Percentiles rank a stretch among this genome's conserved stretches.
Conservation (phyloP, 192 early-diverging fungal species). For the Coemansia sp. region DNA sequence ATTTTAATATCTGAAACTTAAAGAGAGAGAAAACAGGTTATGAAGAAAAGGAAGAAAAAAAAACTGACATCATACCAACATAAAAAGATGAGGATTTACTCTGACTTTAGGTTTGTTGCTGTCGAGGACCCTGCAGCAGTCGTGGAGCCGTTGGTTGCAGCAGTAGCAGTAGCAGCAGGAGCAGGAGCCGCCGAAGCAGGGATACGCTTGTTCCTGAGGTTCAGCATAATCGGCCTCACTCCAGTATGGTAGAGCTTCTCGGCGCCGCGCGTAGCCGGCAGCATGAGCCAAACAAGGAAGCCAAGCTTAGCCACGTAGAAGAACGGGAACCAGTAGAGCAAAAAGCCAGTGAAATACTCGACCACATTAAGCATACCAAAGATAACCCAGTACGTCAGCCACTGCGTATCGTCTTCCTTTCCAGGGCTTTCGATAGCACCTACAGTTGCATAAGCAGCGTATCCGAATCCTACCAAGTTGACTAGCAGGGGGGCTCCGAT, state of each 20-base stretch:
- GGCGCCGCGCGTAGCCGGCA: conserved; percentile 77
- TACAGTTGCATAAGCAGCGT: conserved; percentile 92
- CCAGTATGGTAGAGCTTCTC: conserved; percentile 72
- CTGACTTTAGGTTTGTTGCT: neutral
- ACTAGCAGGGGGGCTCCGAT: conserved; percentile 75
- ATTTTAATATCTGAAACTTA: neutral
- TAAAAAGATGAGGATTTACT: neutral
- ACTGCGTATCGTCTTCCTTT: conserved; percentile 82
- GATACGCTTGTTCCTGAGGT: conserved; percentile 18
- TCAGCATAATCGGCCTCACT: conserved; percentile 74
- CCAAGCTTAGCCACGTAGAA: conserved; percentile 93
- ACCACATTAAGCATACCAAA: conserved; percentile 83
- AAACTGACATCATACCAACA: too few species aligned
- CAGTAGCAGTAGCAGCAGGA: neutral
- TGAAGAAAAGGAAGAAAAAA: neutral
- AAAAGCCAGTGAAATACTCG: conserved; percentile 88
- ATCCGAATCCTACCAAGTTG: conserved; percentile 85
- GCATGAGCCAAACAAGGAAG: conserved; percentile 82
- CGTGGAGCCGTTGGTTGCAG: neutral
- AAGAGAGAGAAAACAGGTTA: conserved; percentile 3
- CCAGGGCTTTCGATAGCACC: conserved; percentile 82
- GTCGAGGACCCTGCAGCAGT: neutral
- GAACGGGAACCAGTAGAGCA: conserved; percentile 95
- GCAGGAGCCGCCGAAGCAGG: neutral
- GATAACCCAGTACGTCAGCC: conserved; percentile 91